Evolutionary conservation across 495 filamentous ascomycete genomes (phyloP).

Genomic region (Pseudevernia furfuracea): DNA sequence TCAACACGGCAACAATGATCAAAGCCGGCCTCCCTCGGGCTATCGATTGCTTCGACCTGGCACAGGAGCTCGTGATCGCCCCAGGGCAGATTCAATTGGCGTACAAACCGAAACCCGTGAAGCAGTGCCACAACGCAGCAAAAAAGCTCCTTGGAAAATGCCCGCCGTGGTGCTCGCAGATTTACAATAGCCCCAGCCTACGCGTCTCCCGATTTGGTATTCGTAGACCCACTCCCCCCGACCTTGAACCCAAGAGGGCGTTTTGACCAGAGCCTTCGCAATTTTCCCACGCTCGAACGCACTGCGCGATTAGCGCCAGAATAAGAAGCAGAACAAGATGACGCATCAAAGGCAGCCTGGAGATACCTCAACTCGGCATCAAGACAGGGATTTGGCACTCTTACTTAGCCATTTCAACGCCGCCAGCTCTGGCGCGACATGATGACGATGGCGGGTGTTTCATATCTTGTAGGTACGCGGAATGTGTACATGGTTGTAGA

Average conservation of each 20-base stretch:
- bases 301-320: slow-evolving; percentile 9
- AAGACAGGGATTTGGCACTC: not conserved
- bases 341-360: not conserved
- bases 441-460: not conserved
- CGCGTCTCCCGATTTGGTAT: too few species aligned
- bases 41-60: not conserved
- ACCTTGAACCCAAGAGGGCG: too few species aligned
- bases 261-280: not conserved
- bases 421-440: not conserved
- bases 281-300: not conserved
- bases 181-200: too few species aligned
- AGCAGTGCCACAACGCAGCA: too few species aligned
- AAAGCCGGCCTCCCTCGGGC: not conserved
- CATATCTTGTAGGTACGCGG: not conserved
- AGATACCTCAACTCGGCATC: not conserved
- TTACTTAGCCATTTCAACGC: not conserved
- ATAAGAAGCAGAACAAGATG: not conserved
- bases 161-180: too few species aligned
- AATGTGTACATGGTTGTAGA: not conserved
- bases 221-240: too few species aligned
- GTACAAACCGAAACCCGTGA: too few species aligned
- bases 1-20: not conserved
- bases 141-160: too few species aligned
- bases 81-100: not conserved
- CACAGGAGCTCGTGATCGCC: too few species aligned